Percentiles rank a stretch among this genome's conserved stretches.
phyloP scores from a whole-genome alignment of 2,329 filamentous ascomycete species.

The Microdochium paspali region DNA sequence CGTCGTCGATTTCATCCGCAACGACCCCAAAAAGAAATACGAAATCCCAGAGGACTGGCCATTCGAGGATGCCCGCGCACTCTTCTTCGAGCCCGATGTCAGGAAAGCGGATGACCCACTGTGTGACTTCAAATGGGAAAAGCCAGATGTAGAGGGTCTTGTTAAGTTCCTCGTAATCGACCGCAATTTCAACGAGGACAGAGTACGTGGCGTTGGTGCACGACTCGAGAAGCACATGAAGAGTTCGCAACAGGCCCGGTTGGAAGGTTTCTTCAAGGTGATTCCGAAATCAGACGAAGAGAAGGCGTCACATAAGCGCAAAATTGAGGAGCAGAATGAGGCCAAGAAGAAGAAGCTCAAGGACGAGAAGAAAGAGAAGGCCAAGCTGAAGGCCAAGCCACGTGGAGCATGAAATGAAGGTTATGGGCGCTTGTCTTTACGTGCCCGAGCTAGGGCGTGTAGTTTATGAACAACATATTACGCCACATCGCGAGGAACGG shows the following conservation, averaged over 20 bases:
- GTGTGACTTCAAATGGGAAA: slow-evolving; percentile 98
- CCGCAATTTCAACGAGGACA: slow-evolving; percentile 95
- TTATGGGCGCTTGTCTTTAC: too few species aligned
- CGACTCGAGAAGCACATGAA: slow-evolving; percentile 86
- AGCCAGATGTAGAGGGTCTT: slow-evolving; percentile 81
- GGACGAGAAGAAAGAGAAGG: slow-evolving; percentile 91
- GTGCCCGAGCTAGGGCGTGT: too few species aligned
- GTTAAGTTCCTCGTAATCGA: slow-evolving; percentile 85
- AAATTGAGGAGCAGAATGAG: slow-evolving; percentile 84
- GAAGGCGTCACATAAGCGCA: slow-evolving; percentile 79
- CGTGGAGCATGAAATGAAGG: slow-evolving; percentile 34
- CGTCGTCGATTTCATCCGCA: slow-evolving; percentile 71
- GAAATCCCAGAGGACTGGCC: slow-evolving; percentile 94
- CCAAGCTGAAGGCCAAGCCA: slow-evolving; percentile 79
- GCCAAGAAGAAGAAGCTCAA: slow-evolving; percentile 94
- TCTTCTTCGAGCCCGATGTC: slow-evolving; percentile 90
- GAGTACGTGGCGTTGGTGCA: slow-evolving; percentile 70
- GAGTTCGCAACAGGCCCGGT: slow-evolving; percentile 76
- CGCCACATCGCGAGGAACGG: neutral
- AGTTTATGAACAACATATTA: too few species aligned
- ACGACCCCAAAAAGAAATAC: slow-evolving; percentile 70
- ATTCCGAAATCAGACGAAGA: slow-evolving; percentile 81
- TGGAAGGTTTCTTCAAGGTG: slow-evolving; percentile 96
- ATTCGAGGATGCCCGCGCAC: slow-evolving; percentile 78
- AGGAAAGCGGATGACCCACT: slow-evolving; percentile 71